phyloP scores from a whole-genome alignment of 805 yeast genomes.

The Spathaspora sp. region DNA sequence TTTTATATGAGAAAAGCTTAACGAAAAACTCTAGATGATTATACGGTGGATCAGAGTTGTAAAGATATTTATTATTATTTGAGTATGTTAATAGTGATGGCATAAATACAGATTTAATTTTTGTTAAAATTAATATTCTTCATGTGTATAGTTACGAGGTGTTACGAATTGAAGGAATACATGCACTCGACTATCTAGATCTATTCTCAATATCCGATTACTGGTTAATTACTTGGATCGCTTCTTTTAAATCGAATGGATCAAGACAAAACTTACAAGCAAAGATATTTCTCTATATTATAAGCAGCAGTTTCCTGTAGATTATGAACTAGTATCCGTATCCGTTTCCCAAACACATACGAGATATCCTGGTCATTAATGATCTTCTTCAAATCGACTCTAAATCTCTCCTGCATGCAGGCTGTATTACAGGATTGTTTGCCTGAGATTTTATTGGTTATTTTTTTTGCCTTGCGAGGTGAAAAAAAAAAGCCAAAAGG shows the following conservation, averaged over 20 bases:
- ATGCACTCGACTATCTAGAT: not conserved
- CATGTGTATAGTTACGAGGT: not conserved
- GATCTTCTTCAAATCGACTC: not conserved
- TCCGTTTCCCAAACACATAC: too few relatives aligned
- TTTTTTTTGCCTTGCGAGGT: not conserved
- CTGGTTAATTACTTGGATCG: not conserved
- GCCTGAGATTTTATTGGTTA: slow-evolving; percentile 2
- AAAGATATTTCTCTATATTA: not conserved
- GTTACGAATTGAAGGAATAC: not conserved
- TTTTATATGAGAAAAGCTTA: not conserved
- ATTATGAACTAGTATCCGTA: not conserved
- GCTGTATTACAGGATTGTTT: not conserved
- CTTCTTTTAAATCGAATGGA: not conserved
- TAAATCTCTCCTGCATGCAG: not conserved
- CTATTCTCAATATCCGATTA: not conserved
- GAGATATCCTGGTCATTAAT: too few relatives aligned
- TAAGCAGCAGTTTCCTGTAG: not conserved
- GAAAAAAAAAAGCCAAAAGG: slow-evolving; percentile 1
- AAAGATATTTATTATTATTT: not conserved
- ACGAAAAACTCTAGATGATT: not conserved
- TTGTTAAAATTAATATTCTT: not conserved
- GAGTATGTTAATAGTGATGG: not conserved
- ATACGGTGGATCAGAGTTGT: not conserved
- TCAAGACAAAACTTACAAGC: not conserved
- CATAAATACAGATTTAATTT: not conserved